phyloP scores from a whole-genome alignment of 1,284 basidiomycete genomes.

The Abortiporus biennis region DNA sequence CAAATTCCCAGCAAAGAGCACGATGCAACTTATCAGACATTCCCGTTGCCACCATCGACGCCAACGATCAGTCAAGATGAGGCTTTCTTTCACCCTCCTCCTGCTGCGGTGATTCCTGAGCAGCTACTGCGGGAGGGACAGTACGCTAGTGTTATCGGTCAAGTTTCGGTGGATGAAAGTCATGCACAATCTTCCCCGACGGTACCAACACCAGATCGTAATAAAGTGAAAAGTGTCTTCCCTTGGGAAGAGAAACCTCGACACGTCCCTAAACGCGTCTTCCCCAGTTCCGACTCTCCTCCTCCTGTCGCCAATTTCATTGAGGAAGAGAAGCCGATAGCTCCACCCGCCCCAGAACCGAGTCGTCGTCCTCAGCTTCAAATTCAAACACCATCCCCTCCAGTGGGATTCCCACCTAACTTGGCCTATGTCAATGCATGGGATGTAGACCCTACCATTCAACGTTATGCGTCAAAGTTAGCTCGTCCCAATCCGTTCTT shows the following conservation, averaged over 20 bases:
- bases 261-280: constrained; percentile 62
- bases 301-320: constrained; percentile 43
- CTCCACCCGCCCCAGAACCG: constrained; percentile 21
- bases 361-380: constrained; percentile 11
- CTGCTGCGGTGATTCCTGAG: constrained; percentile 52
- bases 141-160: constrained; percentile 55
- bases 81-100: constrained; percentile 57
- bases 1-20: constrained; percentile 35
- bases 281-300: constrained; percentile 65
- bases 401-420: constrained; percentile 33
- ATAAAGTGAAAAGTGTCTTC: constrained; percentile 78
- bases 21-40: constrained; percentile 26
- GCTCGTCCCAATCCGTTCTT: constrained; percentile 38
- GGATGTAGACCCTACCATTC: constrained; percentile 77
- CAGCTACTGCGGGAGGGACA: constrained; percentile 53
- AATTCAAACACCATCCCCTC: constrained; percentile 12
- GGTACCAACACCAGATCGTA: constrained; percentile 58
- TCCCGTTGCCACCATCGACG: constrained; percentile 16
- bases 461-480: constrained; percentile 65
- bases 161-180: neutral
- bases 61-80: constrained; percentile 28
- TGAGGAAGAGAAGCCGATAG: constrained; percentile 27
- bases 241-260: constrained; percentile 86
- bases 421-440: constrained; percentile 74
- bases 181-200: constrained; percentile 21